Base-by-base conservation (phyloP, 1,284 basidiomycete species). In the Heterobasidion annosum region DNA sequence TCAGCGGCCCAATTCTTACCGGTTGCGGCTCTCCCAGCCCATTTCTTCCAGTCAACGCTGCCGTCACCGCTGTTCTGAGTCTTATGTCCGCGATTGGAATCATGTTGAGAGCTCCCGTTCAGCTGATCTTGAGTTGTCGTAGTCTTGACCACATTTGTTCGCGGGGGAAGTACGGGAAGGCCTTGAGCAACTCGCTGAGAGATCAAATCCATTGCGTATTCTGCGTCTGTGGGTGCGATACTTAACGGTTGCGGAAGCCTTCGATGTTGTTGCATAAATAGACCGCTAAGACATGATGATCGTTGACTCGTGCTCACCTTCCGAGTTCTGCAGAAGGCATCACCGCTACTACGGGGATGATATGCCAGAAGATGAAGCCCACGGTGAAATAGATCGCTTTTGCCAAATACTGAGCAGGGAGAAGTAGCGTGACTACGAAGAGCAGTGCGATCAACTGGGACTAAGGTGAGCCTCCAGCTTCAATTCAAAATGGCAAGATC, bases 201-300 rank as follows among this genome's bases (percentile, higher is more conserved):
- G 40, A 87, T 85, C 9, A 87, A 62, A 35, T 82, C 76, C 78
- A 86, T 85, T 1, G 85, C 83, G 61, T 82, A 70, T 54, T 87
- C 82, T 1, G 79, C 75, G 62, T 88, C 83, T 5, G 82, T 85
- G 0, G 83, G 83, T 6, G 76, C 76, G 56, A 79, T 73, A 32
- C 60, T 59, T 48, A 86, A 72, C 3, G 72, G 67, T 4, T 73
- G 69, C 12, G 79, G 79, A 15, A 83, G 54, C 34, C 64, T 67
- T 35, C 15, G 19, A 16, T 19, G 15, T 34, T 8, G 8, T 18
- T 34, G 34, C 9, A 46, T 43, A 35, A 40, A 34, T 48, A 18
- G 56, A 40, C 50, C 62, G 25, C 25, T 25, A 25, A 25, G 25
- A 25, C 5, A 0, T 3, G 25, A 25, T 25, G 25, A 25, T 25